phyloP scores from a whole-genome alignment of 345 rosid species.

The Passiflora organensis region DNA sequence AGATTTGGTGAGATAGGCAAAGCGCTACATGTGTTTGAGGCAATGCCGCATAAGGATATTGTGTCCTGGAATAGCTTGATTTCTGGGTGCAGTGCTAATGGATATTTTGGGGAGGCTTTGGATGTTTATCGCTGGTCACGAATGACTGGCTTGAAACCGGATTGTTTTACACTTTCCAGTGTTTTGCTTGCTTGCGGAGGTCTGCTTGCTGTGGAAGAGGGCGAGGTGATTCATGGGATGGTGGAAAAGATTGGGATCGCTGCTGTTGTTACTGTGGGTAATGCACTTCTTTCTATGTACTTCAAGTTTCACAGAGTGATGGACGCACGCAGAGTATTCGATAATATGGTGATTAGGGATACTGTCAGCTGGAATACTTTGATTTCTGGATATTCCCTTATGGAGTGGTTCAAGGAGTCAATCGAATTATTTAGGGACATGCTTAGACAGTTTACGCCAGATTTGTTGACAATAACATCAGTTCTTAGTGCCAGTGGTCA shows the following conservation, averaged over 20 bases:
- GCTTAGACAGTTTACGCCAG: conserved; percentile 40
- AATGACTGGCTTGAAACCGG: conserved; percentile 33
- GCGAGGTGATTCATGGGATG: conserved; percentile 43
- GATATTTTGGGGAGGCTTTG: conserved; percentile 42
- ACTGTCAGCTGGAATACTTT: conserved; percentile 54
- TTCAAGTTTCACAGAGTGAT: conserved; percentile 35
- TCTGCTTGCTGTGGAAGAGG: conserved; percentile 33
- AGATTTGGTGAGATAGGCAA: conserved; percentile 38
- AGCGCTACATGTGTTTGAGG: conserved; percentile 54
- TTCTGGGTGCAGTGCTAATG: conserved; percentile 54
- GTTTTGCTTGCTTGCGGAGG: conserved; percentile 59
- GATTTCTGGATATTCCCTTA: conserved; percentile 50
- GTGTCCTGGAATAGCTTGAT: conserved; percentile 68
- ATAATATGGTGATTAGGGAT: conserved; percentile 47
- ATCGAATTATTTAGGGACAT: conserved; percentile 34
- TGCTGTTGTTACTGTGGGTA: conserved; percentile 35
- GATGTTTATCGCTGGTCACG: conserved; percentile 25
- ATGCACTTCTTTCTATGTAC: conserved; percentile 60
- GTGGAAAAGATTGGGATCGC: conserved; percentile 43
- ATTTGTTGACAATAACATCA: conserved; percentile 43
- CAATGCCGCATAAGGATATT: conserved; percentile 45
- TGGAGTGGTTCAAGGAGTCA: conserved; percentile 43
- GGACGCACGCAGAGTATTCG: conserved; percentile 45
- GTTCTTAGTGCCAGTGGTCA: conserved; percentile 61
- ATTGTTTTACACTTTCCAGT: conserved; percentile 51